These are phyloP conservation scores for Pichia nanzhaoensis DNA, from an alignment of 805 yeast genomes.

Conservation along the genomic window DNA sequence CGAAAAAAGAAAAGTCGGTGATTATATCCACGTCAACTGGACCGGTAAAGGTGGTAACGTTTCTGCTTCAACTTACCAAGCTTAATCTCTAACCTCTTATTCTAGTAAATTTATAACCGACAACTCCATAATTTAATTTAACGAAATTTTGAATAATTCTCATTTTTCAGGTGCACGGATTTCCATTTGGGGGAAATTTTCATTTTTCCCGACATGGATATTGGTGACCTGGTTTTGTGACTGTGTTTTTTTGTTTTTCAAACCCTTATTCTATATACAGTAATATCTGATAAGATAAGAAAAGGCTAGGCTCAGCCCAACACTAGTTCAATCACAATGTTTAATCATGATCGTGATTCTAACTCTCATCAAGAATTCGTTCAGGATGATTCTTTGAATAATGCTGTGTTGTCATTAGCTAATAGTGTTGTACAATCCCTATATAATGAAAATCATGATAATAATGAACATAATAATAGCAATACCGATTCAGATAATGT, in stretches of 20 bases:
- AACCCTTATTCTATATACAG: background rate
- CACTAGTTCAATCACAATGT: background rate
- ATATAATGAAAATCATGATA: slow-evolving; percentile 3
- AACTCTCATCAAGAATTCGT: no score
- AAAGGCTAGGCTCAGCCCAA: background rate
- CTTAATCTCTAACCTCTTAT: no score
- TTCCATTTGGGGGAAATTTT: background rate
- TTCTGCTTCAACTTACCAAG: slow-evolving; percentile 90
- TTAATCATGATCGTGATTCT: background rate
- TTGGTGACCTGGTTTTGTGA: slow-evolving; percentile 10
- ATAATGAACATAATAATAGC: background rate
- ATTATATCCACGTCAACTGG: slow-evolving; percentile 96
- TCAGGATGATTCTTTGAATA: background rate
- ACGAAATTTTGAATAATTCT: no score
- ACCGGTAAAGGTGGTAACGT: slow-evolving; percentile 98
- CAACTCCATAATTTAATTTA: no score
- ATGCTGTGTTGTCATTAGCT: slow-evolving; percentile 1
- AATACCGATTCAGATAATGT: background rate
- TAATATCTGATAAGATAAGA: slow-evolving; percentile 1
- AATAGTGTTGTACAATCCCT: slow-evolving; percentile 10
- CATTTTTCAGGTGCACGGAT: slow-evolving; percentile 3
- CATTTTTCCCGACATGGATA: background rate
- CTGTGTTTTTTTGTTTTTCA: slow-evolving; percentile 16
- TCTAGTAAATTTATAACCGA: no score
- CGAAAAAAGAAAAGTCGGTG: slow-evolving; percentile 67